Evolutionary conservation across 2,329 filamentous ascomycete genomes (phyloP), one percentile per base, ranked within the genome.

Genomic region (Polytolypa hystricis): DNA sequence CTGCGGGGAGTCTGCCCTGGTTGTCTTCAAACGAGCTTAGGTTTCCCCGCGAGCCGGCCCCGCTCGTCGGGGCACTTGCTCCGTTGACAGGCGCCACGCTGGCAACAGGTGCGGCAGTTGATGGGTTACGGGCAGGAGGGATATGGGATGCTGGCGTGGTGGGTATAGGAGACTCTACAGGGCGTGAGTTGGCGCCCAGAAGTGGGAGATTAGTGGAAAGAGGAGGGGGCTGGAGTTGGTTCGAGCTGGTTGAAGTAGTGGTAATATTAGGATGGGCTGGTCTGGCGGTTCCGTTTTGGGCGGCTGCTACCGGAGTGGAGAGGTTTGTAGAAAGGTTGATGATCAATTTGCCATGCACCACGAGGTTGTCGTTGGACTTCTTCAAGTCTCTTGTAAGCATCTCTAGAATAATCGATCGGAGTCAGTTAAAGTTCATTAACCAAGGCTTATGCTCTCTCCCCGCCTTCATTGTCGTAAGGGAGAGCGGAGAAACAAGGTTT

Each of bases 361-460:
- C 86, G 33, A 98, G 77, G 57, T 96, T 96, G 58, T 98, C 91
- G 42, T 86, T 95, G 4, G 91, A 95, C 63, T 95, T 96, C 59
- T 96, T 95, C 21, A 98, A 72, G 59, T 98, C 91, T 48, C 86
- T 73, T 34, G 91, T 96, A 56, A 98, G 83, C 89, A 96, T 98
- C 65, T 96, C 87, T 77, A 48, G 46, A 21, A 30, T 30, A 7
- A n/a, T n/a, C 21, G 21, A n/a, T 25, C n/a, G n/a, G n/a, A 25
- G 21, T n/a, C 21, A 7, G 21, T 25, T 7, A 25, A 25, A 7
- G 21, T 25, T 25, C 21, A n/a, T n/a, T n/a, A n/a, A n/a, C n/a
- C n/a, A n/a, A n/a, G n/a, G n/a, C n/a, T n/a, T n/a, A n/a, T n/a
- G n/a, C n/a, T n/a, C n/a, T n/a, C n/a, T n/a, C n/a, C n/a, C n/a